Percentiles rank a stretch among this genome's conserved stretches.
Evolutionary conservation across 1,284 basidiomycete genomes (phyloP).

Genomic region (Hymenochaete sp.): DNA sequence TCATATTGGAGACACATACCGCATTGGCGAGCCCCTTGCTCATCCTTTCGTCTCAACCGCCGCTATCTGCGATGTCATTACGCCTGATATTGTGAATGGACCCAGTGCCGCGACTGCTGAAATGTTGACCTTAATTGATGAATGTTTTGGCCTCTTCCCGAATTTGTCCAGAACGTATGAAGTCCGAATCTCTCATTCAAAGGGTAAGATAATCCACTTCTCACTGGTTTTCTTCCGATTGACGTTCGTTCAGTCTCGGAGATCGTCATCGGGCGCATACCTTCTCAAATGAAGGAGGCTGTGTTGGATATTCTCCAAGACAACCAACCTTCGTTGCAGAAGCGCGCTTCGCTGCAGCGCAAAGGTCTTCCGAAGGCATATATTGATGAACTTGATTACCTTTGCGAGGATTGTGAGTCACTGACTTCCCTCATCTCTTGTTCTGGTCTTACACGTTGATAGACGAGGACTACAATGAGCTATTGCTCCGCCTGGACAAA

Average conservation of each 20-base stretch:
- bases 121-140: slow-evolving; percentile 55
- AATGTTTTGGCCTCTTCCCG: slow-evolving; percentile 63
- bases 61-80: slow-evolving; percentile 74
- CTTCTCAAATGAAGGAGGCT: slow-evolving; percentile 40
- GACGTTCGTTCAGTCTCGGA: slow-evolving; percentile 45
- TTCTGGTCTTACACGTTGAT: not conserved
- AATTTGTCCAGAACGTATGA: slow-evolving; percentile 56
- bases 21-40: slow-evolving; percentile 51
- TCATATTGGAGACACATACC: slow-evolving; percentile 70
- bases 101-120: slow-evolving; percentile 61
- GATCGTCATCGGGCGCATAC: slow-evolving; percentile 50
- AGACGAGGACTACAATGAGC: slow-evolving; percentile 56
- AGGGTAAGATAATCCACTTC: slow-evolving; percentile 36
- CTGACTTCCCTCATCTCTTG: too few relatives aligned
- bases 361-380: slow-evolving; percentile 54
- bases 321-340: slow-evolving; percentile 56
- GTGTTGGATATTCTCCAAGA: slow-evolving; percentile 57
- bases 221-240: not conserved
- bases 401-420: slow-evolving; percentile 52
- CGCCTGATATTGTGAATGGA: slow-evolving; percentile 54
- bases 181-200: slow-evolving; percentile 66
- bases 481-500: slow-evolving; percentile 52
- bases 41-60: slow-evolving; percentile 65
- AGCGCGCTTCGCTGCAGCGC: slow-evolving; percentile 55
- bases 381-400: slow-evolving; percentile 61